These are phyloP conservation scores for Fusarium proliferatum DNA, from an alignment of 2,329 filamentous ascomycete species.

Conservation along the genomic window DNA sequence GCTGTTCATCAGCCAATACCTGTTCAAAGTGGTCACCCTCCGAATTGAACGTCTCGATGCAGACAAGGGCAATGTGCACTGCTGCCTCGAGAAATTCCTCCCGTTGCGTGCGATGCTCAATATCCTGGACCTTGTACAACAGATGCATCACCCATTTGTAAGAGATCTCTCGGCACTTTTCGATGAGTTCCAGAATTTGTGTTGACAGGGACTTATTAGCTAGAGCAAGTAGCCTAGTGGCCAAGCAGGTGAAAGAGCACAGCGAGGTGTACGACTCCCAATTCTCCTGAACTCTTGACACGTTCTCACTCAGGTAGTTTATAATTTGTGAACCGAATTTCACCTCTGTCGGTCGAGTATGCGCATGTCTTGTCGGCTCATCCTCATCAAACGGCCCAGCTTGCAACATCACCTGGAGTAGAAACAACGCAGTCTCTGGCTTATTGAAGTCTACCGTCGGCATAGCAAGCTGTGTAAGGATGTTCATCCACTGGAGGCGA, in stretches of 20 bases:
- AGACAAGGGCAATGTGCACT: conserved; percentile 21
- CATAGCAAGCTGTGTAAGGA: conserved; percentile 38
- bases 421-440: conserved; percentile 21
- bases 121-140: not conserved
- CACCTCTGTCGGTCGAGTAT: conserved; percentile 2
- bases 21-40: not conserved
- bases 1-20: conserved; percentile 1
- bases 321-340: conserved; percentile 20
- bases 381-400: conserved; percentile 7
- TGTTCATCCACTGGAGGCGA: conserved; percentile 36
- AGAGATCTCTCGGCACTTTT: conserved; percentile 4
- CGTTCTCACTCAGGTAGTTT: not conserved
- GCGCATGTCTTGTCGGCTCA: not conserved
- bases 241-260: conserved; percentile 30
- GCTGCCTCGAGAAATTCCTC: conserved; percentile 6
- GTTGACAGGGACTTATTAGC: not conserved
- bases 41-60: conserved; percentile 28
- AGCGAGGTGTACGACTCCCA: conserved; percentile 40
- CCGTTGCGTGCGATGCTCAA: conserved; percentile 7
- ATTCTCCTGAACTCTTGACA: conserved; percentile 29
- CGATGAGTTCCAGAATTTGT: not conserved
- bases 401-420: conserved; percentile 40
- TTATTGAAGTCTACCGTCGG: conserved; percentile 42
- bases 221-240: conserved; percentile 29
- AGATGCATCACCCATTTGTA: conserved; percentile 24